Conservation (phyloP, 2,329 filamentous ascomycete genomes). For the Penicillium griseofulvum region DNA sequence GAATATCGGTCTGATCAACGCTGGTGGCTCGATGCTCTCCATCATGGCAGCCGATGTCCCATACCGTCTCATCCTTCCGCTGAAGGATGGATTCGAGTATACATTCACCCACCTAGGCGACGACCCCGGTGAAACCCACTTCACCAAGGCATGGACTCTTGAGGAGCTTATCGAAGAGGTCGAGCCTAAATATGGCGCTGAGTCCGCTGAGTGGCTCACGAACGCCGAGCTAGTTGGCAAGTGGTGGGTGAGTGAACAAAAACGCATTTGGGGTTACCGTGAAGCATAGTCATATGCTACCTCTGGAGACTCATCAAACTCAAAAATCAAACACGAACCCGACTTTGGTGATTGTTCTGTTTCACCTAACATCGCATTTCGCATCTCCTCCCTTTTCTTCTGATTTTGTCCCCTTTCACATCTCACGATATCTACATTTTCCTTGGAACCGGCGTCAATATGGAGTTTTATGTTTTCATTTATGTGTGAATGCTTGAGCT, state of each 20-base stretch:
- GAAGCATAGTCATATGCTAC: slow-evolving; percentile 12
- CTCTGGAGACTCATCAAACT: background rate
- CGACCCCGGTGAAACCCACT: slow-evolving; percentile 36
- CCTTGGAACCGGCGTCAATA: background rate
- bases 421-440: slow-evolving; percentile 5
- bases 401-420: slow-evolving; percentile 6
- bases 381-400: background rate
- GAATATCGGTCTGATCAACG: slow-evolving; percentile 37
- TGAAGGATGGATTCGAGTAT: slow-evolving; percentile 66
- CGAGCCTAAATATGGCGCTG: slow-evolving; percentile 26
- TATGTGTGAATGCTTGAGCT: background rate
- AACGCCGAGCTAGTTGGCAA: slow-evolving; percentile 37
- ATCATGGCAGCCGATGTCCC: slow-evolving; percentile 72
- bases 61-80: slow-evolving; percentile 67
- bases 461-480: background rate
- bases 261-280: slow-evolving; percentile 29
- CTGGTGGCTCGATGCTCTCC: slow-evolving; percentile 51
- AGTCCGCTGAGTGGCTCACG: slow-evolving; percentile 34
- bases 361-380: background rate
- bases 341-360: background rate
- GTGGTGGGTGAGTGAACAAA: slow-evolving; percentile 39
- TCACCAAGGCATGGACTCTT: slow-evolving; percentile 32
- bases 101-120: slow-evolving; percentile 34
- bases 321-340: background rate
- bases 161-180: slow-evolving; percentile 26